Conservation (phyloP, 495 filamentous ascomycete genomes). For the Letharia columbiana region DNA sequence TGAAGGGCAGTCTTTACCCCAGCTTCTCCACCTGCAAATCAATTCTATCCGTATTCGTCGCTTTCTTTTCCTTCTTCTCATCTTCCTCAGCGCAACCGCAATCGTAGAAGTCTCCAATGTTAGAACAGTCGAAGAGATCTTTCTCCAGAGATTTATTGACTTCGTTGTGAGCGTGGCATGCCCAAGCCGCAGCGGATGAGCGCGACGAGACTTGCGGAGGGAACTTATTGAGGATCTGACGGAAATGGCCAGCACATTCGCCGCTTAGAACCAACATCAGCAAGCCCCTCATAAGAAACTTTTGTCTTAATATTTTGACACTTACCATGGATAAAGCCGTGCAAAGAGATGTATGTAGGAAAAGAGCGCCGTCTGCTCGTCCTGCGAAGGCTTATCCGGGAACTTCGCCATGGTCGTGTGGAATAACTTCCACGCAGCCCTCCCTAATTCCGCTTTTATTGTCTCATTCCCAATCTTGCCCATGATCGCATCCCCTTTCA, state of each 20-base stretch:
- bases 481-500: constrained; percentile 75
- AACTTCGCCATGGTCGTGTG: constrained; percentile 95
- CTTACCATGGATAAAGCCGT: constrained; percentile 77
- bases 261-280: constrained; percentile 44
- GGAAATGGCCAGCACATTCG: constrained; percentile 90
- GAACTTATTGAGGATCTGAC: constrained; percentile 65
- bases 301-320: too few relatives aligned
- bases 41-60: constrained; percentile 13
- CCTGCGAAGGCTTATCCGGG: constrained; percentile 71
- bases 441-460: constrained; percentile 79
- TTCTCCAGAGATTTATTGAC: constrained; percentile 86
- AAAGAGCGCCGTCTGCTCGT: constrained; percentile 75
- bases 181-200: constrained; percentile 81
- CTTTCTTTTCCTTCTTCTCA: constrained; percentile 24
- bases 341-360: constrained; percentile 86
- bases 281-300: too few relatives aligned
- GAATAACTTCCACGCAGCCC: constrained; percentile 83
- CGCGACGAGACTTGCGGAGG: constrained; percentile 87
- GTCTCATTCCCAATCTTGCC: constrained; percentile 90
- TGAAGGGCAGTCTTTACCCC: constrained; percentile 10
- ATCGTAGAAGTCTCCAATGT: constrained; percentile 88
- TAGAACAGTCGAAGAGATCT: constrained; percentile 73
- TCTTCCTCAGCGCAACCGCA: constrained; percentile 70
- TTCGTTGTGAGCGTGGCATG: constrained; percentile 87
- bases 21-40: constrained; percentile 17